Evolutionary conservation across 164 flowering plant genomes (phyloP), one percentile per base, ranked within the genome.

Genomic region (Nymphaea thermarum): DNA sequence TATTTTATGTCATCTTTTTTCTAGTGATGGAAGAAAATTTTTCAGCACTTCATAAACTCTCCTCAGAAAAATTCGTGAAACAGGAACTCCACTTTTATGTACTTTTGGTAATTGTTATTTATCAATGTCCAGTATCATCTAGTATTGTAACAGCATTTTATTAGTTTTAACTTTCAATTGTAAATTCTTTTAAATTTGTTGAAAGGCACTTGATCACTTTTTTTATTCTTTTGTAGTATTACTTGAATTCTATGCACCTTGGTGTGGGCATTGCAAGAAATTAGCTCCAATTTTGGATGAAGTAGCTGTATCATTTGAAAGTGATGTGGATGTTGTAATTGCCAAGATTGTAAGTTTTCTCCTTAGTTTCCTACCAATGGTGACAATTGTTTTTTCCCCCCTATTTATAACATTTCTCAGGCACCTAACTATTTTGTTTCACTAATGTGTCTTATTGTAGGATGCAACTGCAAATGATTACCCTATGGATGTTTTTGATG

Each of bases 221-320:
- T 8, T 16, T 55, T 62, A 6, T 12, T 4, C 36, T 73, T 66
- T 6, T 76, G 75, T 85, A 94, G 98, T 94, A 70, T 74, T 94
- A 15, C 69, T 94, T 0, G 98, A 95, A 80, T 91, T 95, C 66
- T 95, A 95, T 76, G 96, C 98, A 53, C 98, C 98, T 44, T 91
- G 97, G 97, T 93, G 98, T 72, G 98, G 97, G 66, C 98, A 93
- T 67, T 93, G 98, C 90, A 83, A 93, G 74, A 78, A 82, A 16
- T 62, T 93, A 76, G 96, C 96, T 70, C 97, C 98, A 55, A 91
- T 89, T 73, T 77, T 91, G 77, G 98, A 93, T 63, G 97, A 93
- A 83, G 93, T 93, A 64, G 98, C 98, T 65, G 67, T 82, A 69
- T 83, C 86, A 25, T 91, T 79, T 68, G 79, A 85, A 80, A 80